Evolutionary conservation across 1,284 basidiomycete genomes (phyloP).

Genomic region (Heimioporus punctisporus): DNA sequence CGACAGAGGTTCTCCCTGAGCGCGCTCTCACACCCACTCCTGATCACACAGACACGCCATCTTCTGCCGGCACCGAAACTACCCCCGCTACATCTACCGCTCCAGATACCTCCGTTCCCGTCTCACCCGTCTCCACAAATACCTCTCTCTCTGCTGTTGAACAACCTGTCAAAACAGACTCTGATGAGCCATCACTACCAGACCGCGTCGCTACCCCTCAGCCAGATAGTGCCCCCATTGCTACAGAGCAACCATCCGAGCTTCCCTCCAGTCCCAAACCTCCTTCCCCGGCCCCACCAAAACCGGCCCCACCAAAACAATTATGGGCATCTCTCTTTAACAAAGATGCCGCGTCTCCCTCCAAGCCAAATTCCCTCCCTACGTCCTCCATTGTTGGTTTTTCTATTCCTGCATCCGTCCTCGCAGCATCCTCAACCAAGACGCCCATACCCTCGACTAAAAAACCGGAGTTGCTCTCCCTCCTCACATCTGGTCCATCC

Average conservation of each 20-base stretch:
- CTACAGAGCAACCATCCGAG: slow-evolving; percentile 1
- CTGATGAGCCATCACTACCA: slow-evolving; percentile 7
- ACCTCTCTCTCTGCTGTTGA: slow-evolving; percentile 54
- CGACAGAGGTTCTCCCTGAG: slow-evolving; percentile 7
- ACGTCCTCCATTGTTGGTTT: slow-evolving; percentile 69
- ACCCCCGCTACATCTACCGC: slow-evolving; percentile 42
- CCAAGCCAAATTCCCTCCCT: slow-evolving; percentile 49
- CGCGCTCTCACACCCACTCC: slow-evolving; percentile 7
- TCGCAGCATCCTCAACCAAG: slow-evolving; percentile 17
- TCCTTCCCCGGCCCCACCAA: slow-evolving; percentile 10
- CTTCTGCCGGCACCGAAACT: slow-evolving; percentile 42
- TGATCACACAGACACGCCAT: slow-evolving; percentile 35
- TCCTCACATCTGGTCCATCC: slow-evolving; percentile 54
- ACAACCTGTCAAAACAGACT: slow-evolving; percentile 22
- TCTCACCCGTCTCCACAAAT: slow-evolving; percentile 59
- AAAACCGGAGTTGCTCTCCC: slow-evolving; percentile 55
- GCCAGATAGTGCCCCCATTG: slow-evolving; percentile 3
- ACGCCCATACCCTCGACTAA: slow-evolving; percentile 45
- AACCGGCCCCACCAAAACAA: slow-evolving; percentile 34
- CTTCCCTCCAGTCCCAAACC: background rate
- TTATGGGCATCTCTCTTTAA: slow-evolving; percentile 82
- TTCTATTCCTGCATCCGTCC: slow-evolving; percentile 54
- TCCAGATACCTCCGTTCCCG: slow-evolving; percentile 50
- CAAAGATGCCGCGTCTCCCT: slow-evolving; percentile 38
- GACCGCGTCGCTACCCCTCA: slow-evolving; percentile 18